Evolutionary conservation across 2,329 filamentous ascomycete genomes (phyloP).

Genomic region (Aspergillus proliferans): DNA sequence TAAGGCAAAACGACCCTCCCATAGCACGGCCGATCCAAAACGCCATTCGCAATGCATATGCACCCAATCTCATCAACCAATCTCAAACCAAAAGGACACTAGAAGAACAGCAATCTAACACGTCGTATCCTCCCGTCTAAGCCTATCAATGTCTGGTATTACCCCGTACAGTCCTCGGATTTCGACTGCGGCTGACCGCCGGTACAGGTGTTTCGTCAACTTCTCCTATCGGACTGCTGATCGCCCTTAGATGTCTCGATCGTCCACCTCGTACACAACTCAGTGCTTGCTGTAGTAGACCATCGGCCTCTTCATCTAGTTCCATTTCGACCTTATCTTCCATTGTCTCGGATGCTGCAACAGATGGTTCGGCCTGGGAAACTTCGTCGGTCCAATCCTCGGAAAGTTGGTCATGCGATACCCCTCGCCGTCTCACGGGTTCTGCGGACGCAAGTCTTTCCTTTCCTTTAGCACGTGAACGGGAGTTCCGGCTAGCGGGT

Average conservation of each 20-base stretch:
- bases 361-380: slow-evolving; percentile 19
- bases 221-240: slow-evolving; percentile 15
- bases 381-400: slow-evolving; percentile 36
- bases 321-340: slow-evolving; percentile 36
- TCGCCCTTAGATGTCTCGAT: slow-evolving; percentile 10
- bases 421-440: slow-evolving; percentile 16
- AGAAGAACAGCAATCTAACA: slow-evolving; percentile 9
- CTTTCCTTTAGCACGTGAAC: slow-evolving; percentile 26
- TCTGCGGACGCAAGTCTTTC: slow-evolving; percentile 11
- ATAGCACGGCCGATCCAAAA: slow-evolving; percentile 7
- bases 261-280: slow-evolving; percentile 24
- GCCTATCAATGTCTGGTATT: slow-evolving; percentile 13
- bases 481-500: slow-evolving; percentile 15
- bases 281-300: slow-evolving; percentile 34
- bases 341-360: slow-evolving; percentile 12
- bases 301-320: slow-evolving; percentile 39
- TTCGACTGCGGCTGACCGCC: slow-evolving; percentile 13
- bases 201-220: slow-evolving; percentile 17
- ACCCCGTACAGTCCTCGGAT: slow-evolving; percentile 13
- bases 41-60: too few relatives aligned
- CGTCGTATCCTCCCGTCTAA: background rate
- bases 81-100: background rate
- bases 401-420: slow-evolving; percentile 15
- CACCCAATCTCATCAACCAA: background rate
- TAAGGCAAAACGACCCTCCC: too few relatives aligned